Percentiles rank a stretch among this genome's conserved stretches.
Conservation (phyloP, 306 rosid genomes). For the Mimosa bimucronata region DNA sequence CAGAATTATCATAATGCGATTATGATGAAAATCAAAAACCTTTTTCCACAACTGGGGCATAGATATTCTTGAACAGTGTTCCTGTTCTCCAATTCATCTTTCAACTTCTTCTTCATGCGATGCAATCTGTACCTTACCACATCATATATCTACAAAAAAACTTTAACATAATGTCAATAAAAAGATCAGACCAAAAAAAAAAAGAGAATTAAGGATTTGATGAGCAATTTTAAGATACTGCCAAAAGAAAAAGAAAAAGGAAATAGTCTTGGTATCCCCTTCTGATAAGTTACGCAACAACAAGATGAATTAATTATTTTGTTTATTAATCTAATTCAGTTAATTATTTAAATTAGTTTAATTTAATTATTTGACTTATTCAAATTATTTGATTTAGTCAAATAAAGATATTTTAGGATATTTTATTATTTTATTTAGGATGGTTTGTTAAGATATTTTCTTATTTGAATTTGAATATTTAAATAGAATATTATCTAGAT, state of each 20-base stretch:
- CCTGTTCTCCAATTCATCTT: conserved; percentile 97
- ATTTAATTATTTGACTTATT: too few species aligned
- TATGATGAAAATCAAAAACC: conserved; percentile 52
- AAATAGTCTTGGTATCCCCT: conserved; percentile 34
- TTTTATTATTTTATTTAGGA: too few species aligned
- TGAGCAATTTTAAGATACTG: not conserved
- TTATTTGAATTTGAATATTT: too few species aligned
- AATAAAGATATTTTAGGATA: too few species aligned
- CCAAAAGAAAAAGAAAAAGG: not conserved
- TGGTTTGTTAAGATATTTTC: too few species aligned
- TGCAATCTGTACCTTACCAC: conserved; percentile 93
- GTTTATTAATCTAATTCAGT: too few species aligned
- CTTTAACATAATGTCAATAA: conserved; percentile 34
- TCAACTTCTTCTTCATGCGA: conserved; percentile 93
- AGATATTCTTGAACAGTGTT: conserved; percentile 90
- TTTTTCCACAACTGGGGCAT: conserved; percentile 84
- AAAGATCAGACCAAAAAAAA: too few species aligned
- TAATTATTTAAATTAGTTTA: too few species aligned
- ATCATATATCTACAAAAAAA: conserved; percentile 75
- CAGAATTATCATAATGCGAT: conserved; percentile 7
- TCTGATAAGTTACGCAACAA: too few species aligned
- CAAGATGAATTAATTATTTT: too few species aligned
- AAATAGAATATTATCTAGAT: too few species aligned
- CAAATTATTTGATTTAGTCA: too few species aligned
- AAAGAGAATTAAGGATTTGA: conserved; percentile 29